These are phyloP conservation scores for Morella rubra DNA, from an alignment of 306 rosid species.

Conservation along the genomic window DNA sequence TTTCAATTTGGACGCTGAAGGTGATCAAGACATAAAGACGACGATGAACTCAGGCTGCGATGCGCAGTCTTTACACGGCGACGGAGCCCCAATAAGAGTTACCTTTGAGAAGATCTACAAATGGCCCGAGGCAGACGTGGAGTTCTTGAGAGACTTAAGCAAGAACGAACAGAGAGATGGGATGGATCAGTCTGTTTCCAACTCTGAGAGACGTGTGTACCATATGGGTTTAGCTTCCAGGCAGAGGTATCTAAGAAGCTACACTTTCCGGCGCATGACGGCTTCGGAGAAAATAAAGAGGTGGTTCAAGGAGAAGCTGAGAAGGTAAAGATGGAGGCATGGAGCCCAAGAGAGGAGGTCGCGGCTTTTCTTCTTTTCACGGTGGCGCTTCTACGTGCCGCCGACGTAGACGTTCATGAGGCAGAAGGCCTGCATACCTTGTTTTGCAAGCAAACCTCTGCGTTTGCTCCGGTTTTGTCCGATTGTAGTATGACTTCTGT, in stretches of 20 bases:
- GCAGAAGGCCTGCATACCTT: no score
- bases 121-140: constrained; percentile 10
- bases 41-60: background rate
- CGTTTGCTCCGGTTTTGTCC: no score
- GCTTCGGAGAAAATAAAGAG: background rate
- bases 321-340: background rate
- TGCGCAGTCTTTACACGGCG: background rate
- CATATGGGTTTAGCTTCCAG: background rate
- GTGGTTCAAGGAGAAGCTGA: background rate
- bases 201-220: background rate
- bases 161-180: background rate
- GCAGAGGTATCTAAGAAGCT: constrained; percentile 9
- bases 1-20: background rate
- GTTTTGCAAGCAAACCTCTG: no score
- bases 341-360: background rate
- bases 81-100: background rate
- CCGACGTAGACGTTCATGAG: background rate
- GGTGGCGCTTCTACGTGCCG: background rate
- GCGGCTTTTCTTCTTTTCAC: background rate
- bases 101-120: background rate
- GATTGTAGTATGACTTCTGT: no score
- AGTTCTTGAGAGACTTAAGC: constrained; percentile 4
- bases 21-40: background rate
- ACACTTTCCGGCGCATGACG: background rate
- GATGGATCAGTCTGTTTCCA: background rate